These are phyloP conservation scores for Plantago major DNA, from an alignment of 257 asterid species.

Conservation along the genomic window DNA sequence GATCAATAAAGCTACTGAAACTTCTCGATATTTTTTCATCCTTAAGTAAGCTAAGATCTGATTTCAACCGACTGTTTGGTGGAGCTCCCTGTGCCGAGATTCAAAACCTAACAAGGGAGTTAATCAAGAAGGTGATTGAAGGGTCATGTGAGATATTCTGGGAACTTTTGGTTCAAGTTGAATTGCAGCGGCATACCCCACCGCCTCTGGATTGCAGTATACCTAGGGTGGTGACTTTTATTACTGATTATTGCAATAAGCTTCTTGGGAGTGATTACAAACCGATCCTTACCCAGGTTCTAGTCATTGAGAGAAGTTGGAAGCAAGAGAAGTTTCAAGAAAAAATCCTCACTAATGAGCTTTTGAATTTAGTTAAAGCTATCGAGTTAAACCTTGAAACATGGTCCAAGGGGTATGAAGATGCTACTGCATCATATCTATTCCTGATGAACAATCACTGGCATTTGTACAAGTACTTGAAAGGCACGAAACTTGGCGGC, in stretches of 20 bases:
- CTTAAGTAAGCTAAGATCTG: constrained; percentile 72
- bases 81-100: constrained; percentile 82
- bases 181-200: constrained; percentile 68
- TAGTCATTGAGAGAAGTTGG: constrained; percentile 85
- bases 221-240: constrained; percentile 70
- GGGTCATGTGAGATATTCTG: constrained; percentile 86
- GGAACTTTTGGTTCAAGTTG: constrained; percentile 89
- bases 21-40: constrained; percentile 77
- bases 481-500: constrained; percentile 63
- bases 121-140: constrained; percentile 68
- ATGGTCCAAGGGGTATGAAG: constrained; percentile 76
- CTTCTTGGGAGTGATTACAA: constrained; percentile 79
- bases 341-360: constrained; percentile 50
- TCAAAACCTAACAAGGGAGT: constrained; percentile 73
- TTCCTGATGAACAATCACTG: constrained; percentile 87
- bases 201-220: constrained; percentile 82
- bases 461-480: constrained; percentile 64
- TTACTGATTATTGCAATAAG: constrained; percentile 79
- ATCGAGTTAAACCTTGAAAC: constrained; percentile 67
- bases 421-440: constrained; percentile 36
- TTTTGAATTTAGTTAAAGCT: constrained; percentile 53
- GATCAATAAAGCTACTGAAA: constrained; percentile 76
- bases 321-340: constrained; percentile 75
- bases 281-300: constrained; percentile 69
- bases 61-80: constrained; percentile 84